Evolutionary conservation across 768 basidiomycete species (phyloP), one percentile per base, ranked within the genome.

Genomic region (Leccinum disarticulatum): DNA sequence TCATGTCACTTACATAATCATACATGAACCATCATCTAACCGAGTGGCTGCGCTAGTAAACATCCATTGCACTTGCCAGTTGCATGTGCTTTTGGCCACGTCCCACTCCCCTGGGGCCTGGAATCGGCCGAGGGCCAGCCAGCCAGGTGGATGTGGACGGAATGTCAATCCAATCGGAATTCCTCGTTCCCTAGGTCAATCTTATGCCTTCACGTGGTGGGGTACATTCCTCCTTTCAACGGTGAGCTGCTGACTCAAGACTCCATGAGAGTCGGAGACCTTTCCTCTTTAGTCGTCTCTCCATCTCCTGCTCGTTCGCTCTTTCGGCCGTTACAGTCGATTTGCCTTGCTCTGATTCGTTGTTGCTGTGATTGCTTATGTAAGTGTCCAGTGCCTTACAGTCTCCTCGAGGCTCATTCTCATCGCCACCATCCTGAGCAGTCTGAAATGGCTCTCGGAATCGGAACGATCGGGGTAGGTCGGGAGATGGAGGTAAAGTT

Each of bases 381-480:
- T 69, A 61, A 22, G 14, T 53, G 13, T 3, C 6, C 25, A 11
- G 56, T 57, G 14, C 62, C 68, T 64, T 60, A 50, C 25, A 60
- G 55, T 33, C 36, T 57, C 68, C 67, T 57, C 58, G 57, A 62
- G 67, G 67, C 55, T 7, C 52, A 19, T 60, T 59, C 68, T 59
- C 68, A 70, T 53, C 30, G 68, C 68, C 68, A 68, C 68, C 47
- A 38, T 43, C 31, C 31, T 30, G 59, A 60, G 22, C 60, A 58
- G 33, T 52, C 43, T 43, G 54, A 56, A 56, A 56, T 58, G 58
- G 58, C 61, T 60, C 56, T 58, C 57, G 46, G 55, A 28, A 43
- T 43, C 63, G 68, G 66, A 57, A 17, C 1, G 50, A 14, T 56
- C 68, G 68, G 67, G 27, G 38, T 22, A 28, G 30, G 1, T 60